Evolutionary conservation across 139 green algal species (phyloP), one percentile per base, ranked within the genome.

Genomic region (Trebouxia sp.): DNA sequence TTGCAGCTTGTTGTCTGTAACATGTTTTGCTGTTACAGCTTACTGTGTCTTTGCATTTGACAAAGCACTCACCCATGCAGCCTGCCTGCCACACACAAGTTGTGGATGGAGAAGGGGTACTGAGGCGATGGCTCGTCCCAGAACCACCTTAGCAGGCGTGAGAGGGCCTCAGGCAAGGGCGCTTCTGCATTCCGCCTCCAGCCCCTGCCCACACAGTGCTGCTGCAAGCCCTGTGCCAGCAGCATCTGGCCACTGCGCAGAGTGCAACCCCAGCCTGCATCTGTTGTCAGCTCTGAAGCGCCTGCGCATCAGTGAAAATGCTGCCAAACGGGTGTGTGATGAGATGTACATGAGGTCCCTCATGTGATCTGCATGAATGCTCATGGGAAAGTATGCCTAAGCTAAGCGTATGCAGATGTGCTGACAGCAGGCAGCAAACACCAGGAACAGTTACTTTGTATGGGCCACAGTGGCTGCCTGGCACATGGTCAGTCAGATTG

Each of bases 191-290:
- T 53, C 74, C 79, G 75, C 12, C 92, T 82, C 83, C 69, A 93
- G 28, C 41, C 28, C 1, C 84, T 79, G 3, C 91, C 92, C 10
- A 93, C 58, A 32, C 82, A 32, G 39, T 92, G 84, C 1, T 86
- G 88, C 79, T 90, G 30, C 62, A 97, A 50, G 9, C 78, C 90
- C 83, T 97, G 89, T 6, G 91, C 94, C 32, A 98, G 81, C 12
- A 98, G 83, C 95, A 98, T 98, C 85, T 98, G 95, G 0, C 92
- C 95, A 65, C 88, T 96, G 65, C 95, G 89, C 35, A 98, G 82
- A 14, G 97, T 98, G 88, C 95, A 98, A 42, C 95, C 96, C 95
- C 95, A 98, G 6, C 95, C 95, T 0, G 89, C 88, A 65, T 98
- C 96, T 24, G 72, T 94, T 9, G 83, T 94, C 8, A 95, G 82